phyloP scores from a whole-genome alignment of 352 stramenopile species.

The Globisporangium alternatum region DNA sequence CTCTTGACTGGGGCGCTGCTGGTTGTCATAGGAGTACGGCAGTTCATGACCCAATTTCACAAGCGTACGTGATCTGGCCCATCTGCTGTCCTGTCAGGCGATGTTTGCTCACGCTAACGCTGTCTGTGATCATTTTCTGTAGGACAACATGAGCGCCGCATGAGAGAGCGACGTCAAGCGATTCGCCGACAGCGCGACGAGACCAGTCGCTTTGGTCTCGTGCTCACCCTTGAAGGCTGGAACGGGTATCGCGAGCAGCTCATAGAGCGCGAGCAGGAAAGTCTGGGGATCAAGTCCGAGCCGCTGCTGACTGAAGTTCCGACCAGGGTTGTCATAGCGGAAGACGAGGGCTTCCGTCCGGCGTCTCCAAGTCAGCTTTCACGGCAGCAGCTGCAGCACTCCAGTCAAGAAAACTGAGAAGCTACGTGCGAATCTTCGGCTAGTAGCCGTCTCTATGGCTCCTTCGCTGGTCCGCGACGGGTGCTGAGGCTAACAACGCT shows the following conservation, averaged over 20 bases:
- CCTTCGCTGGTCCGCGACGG: too few species aligned
- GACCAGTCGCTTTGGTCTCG: slow-evolving; percentile 17
- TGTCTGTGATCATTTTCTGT: too few species aligned
- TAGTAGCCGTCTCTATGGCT: neutral
- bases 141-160: neutral
- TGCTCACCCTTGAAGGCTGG: slow-evolving; percentile 42
- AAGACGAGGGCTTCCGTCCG: neutral
- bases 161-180: slow-evolving; percentile 8
- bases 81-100: too few species aligned
- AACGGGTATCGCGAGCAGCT: slow-evolving; percentile 48
- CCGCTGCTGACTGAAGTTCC: neutral
- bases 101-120: too few species aligned
- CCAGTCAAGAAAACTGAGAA: neutral
- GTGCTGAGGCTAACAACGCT: too few species aligned
- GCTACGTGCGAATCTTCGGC: too few species aligned
- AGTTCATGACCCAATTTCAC: neutral
- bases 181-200: slow-evolving; percentile 17
- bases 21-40: neutral
- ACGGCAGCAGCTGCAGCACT: neutral
- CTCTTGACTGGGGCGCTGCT: neutral
- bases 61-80: slow-evolving; percentile 10
- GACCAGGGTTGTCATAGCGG: neutral
- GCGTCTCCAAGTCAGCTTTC: neutral
- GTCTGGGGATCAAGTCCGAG: slow-evolving; percentile 2
- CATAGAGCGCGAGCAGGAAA: slow-evolving; percentile 34